Evolutionary conservation across 345 rosid genomes (phyloP).

Genomic region (Punica granatum): DNA sequence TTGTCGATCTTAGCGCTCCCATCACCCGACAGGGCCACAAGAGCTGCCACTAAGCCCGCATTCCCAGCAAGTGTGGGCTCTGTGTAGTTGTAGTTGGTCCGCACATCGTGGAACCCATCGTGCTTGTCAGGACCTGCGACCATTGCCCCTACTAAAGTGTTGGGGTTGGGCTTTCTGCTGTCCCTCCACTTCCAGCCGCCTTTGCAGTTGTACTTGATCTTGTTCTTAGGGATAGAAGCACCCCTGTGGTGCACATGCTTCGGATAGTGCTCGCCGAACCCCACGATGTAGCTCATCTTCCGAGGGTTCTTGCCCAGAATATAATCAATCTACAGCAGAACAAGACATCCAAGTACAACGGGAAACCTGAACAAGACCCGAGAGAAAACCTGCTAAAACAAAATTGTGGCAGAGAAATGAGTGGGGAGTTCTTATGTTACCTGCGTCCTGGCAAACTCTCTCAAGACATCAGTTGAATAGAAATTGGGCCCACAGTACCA

Average conservation of each 20-base stretch:
- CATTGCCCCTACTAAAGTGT: conserved; percentile 87
- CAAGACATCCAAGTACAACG: background rate
- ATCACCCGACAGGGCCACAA: conserved; percentile 81
- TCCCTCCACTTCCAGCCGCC: conserved; percentile 99
- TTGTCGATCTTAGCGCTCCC: conserved; percentile 58
- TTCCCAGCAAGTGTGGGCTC: conserved; percentile 94
- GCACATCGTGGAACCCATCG: conserved; percentile 81
- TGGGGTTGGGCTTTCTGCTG: conserved; percentile 71
- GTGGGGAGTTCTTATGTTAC: conserved; percentile 17
- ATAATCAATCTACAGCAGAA: conserved; percentile 62
- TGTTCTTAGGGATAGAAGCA: conserved; percentile 86
- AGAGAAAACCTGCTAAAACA: background rate
- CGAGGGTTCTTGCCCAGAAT: conserved; percentile 90
- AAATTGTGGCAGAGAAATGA: background rate
- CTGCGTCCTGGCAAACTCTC: conserved; percentile 80
- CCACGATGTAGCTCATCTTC: conserved; percentile 89
- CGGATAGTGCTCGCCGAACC: conserved; percentile 76
- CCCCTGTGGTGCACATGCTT: conserved; percentile 85
- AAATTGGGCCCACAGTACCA: conserved; percentile 96
- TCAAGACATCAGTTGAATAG: conserved; percentile 58
- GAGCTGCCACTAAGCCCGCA: conserved; percentile 91
- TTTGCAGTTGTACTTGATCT: conserved; percentile 72
- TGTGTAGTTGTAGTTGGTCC: conserved; percentile 86
- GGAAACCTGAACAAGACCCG: background rate
- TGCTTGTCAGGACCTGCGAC: conserved; percentile 96